phyloP scores from a whole-genome alignment of 1,139 yeast species.

The Insectozyma bohioensis region DNA sequence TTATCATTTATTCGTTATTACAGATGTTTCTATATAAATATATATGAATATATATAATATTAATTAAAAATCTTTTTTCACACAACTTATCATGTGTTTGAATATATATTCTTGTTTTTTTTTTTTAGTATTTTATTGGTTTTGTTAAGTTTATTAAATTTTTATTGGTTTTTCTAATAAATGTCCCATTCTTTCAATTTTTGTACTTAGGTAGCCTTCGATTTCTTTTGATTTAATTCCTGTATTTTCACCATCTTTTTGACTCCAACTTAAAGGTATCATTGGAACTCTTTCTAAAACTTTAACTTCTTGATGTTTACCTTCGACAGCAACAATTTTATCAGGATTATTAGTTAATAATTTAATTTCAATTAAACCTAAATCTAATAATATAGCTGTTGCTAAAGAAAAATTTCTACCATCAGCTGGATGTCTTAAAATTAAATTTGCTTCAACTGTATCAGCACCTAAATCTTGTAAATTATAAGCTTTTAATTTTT shows the following conservation, averaged over 20 bases:
- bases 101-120: too few relatives aligned
- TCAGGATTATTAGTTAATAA: slow-evolving; percentile 95
- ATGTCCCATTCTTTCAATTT: slow-evolving; percentile 97
- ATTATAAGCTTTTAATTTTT: slow-evolving; percentile 94
- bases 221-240: slow-evolving; percentile 86
- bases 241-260: slow-evolving; percentile 22
- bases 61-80: too few relatives aligned
- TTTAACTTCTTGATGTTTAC: slow-evolving; percentile 64
- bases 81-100: too few relatives aligned
- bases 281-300: slow-evolving; percentile 91
- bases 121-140: neutral
- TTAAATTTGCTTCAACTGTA: slow-evolving; percentile 91
- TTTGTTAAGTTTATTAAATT: too few relatives aligned
- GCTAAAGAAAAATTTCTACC: slow-evolving; percentile 91
- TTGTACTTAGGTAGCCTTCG: slow-evolving; percentile 89
- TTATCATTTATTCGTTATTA: too few relatives aligned
- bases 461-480: slow-evolving; percentile 98
- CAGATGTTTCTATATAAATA: too few relatives aligned
- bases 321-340: slow-evolving; percentile 92
- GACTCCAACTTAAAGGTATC: slow-evolving; percentile 93
- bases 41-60: too few relatives aligned
- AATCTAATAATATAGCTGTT: slow-evolving; percentile 84
- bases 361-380: slow-evolving; percentile 71
- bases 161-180: slow-evolving; percentile 31
- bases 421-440: slow-evolving; percentile 96